Conservation (phyloP, 768 basidiomycete species). For the Auriscalpium microsporum region DNA sequence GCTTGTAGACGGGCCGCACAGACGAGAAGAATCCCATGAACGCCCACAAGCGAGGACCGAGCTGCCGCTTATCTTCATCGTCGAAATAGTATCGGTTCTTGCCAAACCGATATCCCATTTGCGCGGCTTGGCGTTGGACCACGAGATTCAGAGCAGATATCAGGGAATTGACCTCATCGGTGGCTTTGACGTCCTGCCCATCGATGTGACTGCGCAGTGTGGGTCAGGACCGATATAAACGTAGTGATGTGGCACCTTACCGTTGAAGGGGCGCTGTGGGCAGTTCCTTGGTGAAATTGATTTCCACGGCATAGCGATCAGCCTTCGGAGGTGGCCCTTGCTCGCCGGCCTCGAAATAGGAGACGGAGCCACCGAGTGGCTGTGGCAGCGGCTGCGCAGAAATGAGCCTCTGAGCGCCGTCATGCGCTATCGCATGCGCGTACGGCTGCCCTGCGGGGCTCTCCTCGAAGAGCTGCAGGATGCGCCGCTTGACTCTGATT, state of each 20-base stretch:
- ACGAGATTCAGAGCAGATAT: conserved; percentile 61
- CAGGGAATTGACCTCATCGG: conserved; percentile 47
- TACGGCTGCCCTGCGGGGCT: conserved; percentile 28
- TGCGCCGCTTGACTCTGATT: conserved; percentile 34
- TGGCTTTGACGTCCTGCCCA: conserved; percentile 40
- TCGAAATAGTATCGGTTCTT: conserved; percentile 61
- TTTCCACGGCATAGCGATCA: conserved; percentile 31
- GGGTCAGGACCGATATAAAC: not conserved
- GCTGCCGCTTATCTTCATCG: conserved; percentile 11
- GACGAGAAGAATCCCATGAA: conserved; percentile 45
- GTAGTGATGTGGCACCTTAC: conserved; percentile 21
- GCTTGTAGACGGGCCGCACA: conserved; percentile 37
- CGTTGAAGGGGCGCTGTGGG: conserved; percentile 21
- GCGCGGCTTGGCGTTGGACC: conserved; percentile 45
- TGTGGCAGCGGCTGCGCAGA: conserved; percentile 30
- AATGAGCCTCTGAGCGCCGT: conserved; percentile 34
- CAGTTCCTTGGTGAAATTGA: conserved; percentile 26
- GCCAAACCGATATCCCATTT: conserved; percentile 54
- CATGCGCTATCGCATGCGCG: conserved; percentile 41
- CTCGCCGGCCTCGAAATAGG: conserved; percentile 35
- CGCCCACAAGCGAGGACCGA: conserved; percentile 35
- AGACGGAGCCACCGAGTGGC: conserved; percentile 26
- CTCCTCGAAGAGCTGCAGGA: conserved; percentile 48
- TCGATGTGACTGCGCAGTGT: conserved; percentile 39
- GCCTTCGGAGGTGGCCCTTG: conserved; percentile 25